Evolutionary conservation across 106 monocot species (phyloP).

Genomic region (Narthecium ossifragum): DNA sequence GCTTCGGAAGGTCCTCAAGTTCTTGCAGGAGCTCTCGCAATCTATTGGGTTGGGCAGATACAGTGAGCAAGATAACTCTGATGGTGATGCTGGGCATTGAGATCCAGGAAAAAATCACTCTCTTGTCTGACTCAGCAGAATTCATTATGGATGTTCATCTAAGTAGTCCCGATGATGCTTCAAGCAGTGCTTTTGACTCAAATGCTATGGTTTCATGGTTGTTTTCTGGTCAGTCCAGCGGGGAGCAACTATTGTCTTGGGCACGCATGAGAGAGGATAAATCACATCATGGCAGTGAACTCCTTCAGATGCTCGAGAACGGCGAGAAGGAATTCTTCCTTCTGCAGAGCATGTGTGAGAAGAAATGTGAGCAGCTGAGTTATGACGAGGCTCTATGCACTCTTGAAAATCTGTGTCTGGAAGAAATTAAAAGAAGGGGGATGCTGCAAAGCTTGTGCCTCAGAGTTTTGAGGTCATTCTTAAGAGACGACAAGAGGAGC

Average conservation of each 20-base stretch:
- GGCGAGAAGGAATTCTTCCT: conserved; percentile 63
- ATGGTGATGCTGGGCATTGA: conserved; percentile 29
- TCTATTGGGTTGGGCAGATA: conserved; percentile 57
- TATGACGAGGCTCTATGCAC: conserved; percentile 52
- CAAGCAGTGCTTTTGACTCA: conserved; percentile 15
- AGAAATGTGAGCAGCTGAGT: conserved; percentile 59
- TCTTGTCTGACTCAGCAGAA: conserved; percentile 32
- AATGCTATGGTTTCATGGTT: conserved; percentile 64
- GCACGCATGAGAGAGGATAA: conserved; percentile 45
- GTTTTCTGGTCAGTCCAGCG: conserved; percentile 51
- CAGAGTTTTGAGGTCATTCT: conserved; percentile 54
- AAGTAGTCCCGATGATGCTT: conserved; percentile 19
- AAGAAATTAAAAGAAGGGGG: conserved; percentile 57
- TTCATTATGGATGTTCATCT: conserved; percentile 34
- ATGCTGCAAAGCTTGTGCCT: conserved; percentile 15
- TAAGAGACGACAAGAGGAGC: conserved; percentile 63
- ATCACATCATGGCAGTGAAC: conserved; percentile 38
- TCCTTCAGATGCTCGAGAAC: conserved; percentile 62
- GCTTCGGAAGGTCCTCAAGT: conserved; percentile 67
- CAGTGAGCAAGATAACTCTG: conserved; percentile 34
- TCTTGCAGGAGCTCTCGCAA: conserved; percentile 79
- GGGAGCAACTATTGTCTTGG: conserved; percentile 56
- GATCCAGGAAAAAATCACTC: conserved; percentile 24
- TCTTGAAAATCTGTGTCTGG: conserved; percentile 49
- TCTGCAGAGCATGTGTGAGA: conserved; percentile 62